Evolutionary conservation across 176 grass and related monocot species (phyloP).

Genomic region (Olyra latifolia): DNA sequence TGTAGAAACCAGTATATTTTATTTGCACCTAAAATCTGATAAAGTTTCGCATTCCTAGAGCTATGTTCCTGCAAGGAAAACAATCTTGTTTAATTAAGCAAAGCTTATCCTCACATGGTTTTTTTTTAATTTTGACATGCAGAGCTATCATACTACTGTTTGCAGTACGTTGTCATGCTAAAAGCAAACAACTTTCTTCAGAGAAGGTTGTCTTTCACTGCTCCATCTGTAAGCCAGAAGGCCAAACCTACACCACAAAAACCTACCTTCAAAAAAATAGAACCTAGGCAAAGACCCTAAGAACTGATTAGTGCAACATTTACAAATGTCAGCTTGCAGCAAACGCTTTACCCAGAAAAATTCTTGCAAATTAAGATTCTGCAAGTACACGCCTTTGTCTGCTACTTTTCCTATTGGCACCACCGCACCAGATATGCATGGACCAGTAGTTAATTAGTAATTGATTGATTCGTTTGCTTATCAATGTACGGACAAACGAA

Average conservation of each 20-base stretch:
- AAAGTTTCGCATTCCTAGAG: no score
- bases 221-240: no score
- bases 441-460: constrained; percentile 32
- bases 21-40: no score
- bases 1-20: no score
- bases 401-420: constrained; percentile 40
- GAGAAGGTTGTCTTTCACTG: background rate
- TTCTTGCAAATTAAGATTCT: constrained; percentile 43
- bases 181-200: background rate
- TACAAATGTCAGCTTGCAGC: background rate
- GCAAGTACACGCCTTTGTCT: constrained; percentile 35
- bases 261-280: no score
- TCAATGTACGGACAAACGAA: constrained; percentile 13
- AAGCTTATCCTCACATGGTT: background rate
- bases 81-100: no score
- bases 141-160: background rate
- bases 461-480: constrained; percentile 29
- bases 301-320: background rate
- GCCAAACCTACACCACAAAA: no score
- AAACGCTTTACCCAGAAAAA: background rate
- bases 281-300: background rate
- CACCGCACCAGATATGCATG: constrained; percentile 31
- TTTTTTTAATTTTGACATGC: background rate
- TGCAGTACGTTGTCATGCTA: background rate
- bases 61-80: no score